A percentile compares a stretch with the other conserved stretches of the same genome.
These are phyloP conservation scores for Ocimum tenuiflorum DNA, from an alignment of 257 asterid species.

Conservation along the genomic window DNA sequence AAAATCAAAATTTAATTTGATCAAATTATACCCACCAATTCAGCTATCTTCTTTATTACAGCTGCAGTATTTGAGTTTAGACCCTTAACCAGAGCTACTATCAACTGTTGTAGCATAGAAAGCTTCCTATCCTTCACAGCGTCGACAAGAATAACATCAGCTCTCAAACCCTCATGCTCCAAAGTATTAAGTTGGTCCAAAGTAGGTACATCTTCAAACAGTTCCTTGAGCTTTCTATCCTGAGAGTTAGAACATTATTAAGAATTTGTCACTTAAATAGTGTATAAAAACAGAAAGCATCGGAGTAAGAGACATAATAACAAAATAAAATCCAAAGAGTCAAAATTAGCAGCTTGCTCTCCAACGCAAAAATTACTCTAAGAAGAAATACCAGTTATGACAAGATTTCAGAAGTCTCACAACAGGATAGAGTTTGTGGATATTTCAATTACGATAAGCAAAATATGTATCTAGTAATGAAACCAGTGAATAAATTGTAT, in stretches of 20 bases:
- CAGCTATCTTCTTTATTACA: constrained; percentile 88
- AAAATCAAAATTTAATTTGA: constrained; percentile 8
- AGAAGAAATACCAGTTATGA: constrained; percentile 8
- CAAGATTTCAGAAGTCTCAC: background rate
- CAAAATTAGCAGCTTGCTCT: constrained; percentile 1
- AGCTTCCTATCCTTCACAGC: constrained; percentile 78
- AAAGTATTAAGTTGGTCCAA: constrained; percentile 73
- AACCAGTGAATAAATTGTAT: background rate
- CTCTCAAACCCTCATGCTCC: constrained; percentile 77
- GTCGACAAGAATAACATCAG: constrained; percentile 87
- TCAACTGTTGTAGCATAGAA: constrained; percentile 78
- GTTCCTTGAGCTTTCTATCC: constrained; percentile 91
- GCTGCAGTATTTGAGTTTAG: constrained; percentile 71
- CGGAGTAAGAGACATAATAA: background rate
- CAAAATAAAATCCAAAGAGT: background rate
- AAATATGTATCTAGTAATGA: background rate
- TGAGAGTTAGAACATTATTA: constrained; percentile 24
- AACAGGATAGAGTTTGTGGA: background rate
- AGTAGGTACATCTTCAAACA: constrained; percentile 72
- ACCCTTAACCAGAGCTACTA: constrained; percentile 79
- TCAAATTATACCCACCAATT: constrained; percentile 56
- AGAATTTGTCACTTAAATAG: background rate
- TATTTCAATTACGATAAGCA: constrained; percentile 1
- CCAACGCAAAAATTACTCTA: background rate
- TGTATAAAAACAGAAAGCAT: background rate